Evolutionary conservation across 257 asterid species (phyloP), one percentile per base, ranked within the genome.

Genomic region (Solanum bukasovii): DNA sequence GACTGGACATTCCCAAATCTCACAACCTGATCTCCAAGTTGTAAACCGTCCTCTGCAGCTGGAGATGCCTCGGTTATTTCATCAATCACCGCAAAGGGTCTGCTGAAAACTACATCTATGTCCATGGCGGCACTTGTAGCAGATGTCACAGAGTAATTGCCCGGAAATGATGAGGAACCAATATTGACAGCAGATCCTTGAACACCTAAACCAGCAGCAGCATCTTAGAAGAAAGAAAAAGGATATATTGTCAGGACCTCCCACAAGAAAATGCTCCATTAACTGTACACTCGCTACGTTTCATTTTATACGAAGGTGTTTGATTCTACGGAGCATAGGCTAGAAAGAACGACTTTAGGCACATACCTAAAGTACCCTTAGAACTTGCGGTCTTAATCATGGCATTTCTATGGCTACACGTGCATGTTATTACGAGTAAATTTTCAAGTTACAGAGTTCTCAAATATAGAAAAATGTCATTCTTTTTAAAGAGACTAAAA

Each of bases 21-120:
- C 77, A 96, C 93, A 84, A 97, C 92, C 92, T 93, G 99, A 91
- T 97, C 99, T 33, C 99, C 99, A 65, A 97, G 97, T 88, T 96
- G 99, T 85, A 97, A 87, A 25, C 99, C 98, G 87, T 96, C 99
- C 92, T 95, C 99, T 79, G 98, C 98, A 21, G 99, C 99, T 68
- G 98, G 99, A 84, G 98, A 97, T 6, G 93, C 92, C 90, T 96
- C 98, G 31, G 92, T 91, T 89, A 97, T 97, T 91, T 97, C 98
- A 90, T 97, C 99, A 14, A 97, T 93, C 89, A 94, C 83, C 16
- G 98, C 99, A 87, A 97, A 97, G 83, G 99, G 98, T 87, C 93
- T 93, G 91, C 93, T 91, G 74, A 91, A 87, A 89, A 40, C 89
- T 56, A 91, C 90, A 89, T 95, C 96, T 87, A 92, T 87, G 42